Base-by-base conservation (phyloP, 495 filamentous ascomycete species). In the Podospora anserina region DNA sequence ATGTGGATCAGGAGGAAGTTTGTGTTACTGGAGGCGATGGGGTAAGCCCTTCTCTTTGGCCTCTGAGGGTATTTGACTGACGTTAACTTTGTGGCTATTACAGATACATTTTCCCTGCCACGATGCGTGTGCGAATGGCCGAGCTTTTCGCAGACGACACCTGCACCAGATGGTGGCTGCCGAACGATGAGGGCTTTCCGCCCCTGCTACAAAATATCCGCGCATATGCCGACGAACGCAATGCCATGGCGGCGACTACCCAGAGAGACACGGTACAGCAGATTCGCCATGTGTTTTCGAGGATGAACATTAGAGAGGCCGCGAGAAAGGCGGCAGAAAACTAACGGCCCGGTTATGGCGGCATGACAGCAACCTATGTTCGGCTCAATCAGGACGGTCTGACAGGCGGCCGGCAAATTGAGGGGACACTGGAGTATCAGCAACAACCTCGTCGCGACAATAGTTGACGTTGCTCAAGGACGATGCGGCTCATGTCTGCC, bases 1-100 rank as follows among this genome's bases (percentile, higher is more conserved):
- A 90, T 89, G 83, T 99, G 94, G 94, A 84, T 88, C 69, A 88
- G 92, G 66, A 85, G 86, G 73, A 94, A 92, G 77, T 85, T 95
- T 75, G 92, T 90, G 18, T 77, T 85, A 66, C 83, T 97, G 66
- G 95, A 99, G 78, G 82, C 85, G 68, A 81, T 88, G 75, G 95
- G 95, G 95, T 97, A 78, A 82, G 92, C 84, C 62, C 16, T 68
- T 63, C 57, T 23, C 23, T 55, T 61, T 1, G 23, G 23, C 23
- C 23, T 23, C 23, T 23, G 23, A 23, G 23, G 23, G 23, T 0
- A 23, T 23, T 18, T 28, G 16, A 55, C 44, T 59, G 26, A 16
- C 32, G 26, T 6, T 28, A n/a, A 34, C 20, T 62, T 11, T 20
- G 39, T 61, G 20, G 71, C 53, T 64, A 5, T 20, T 58, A 60